Evolutionary conservation across 495 filamentous ascomycete genomes (phyloP).

Genomic region (Aspergillus nanangensis): DNA sequence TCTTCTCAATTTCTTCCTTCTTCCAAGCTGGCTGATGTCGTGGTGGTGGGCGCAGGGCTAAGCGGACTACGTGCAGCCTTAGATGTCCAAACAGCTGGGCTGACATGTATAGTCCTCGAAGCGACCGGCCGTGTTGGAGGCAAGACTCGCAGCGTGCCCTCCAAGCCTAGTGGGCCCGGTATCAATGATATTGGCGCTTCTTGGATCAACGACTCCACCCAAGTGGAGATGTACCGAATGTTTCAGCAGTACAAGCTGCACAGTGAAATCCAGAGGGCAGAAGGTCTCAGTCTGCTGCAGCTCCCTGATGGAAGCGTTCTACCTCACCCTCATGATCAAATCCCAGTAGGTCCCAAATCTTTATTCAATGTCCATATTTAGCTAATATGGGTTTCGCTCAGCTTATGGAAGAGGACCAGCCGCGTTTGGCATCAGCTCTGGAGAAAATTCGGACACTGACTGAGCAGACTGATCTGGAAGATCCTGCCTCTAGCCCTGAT

Average conservation of each 20-base stretch:
- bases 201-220: constrained; percentile 48
- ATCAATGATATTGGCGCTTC: constrained; percentile 42
- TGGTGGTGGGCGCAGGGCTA: constrained; percentile 47
- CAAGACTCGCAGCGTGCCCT: constrained; percentile 27
- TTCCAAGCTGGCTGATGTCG: no score
- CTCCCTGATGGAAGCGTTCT: background rate
- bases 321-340: background rate
- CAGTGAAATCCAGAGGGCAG: constrained; percentile 29
- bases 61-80: constrained; percentile 45
- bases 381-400: no score
- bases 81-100: constrained; percentile 31
- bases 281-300: constrained; percentile 10
- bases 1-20: no score
- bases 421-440: background rate
- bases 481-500: background rate
- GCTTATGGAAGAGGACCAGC: background rate
- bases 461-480: background rate
- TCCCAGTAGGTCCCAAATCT: background rate
- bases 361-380: no score
- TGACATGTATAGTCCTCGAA: constrained; percentile 39
- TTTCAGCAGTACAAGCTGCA: constrained; percentile 32
- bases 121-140: constrained; percentile 44
- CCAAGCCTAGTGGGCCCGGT: constrained; percentile 18
- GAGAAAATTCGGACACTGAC: background rate
- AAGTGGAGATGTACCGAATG: constrained; percentile 33